Conservation (phyloP, 441 rosid genomes). For the Pelargonium citronellum region DNA sequence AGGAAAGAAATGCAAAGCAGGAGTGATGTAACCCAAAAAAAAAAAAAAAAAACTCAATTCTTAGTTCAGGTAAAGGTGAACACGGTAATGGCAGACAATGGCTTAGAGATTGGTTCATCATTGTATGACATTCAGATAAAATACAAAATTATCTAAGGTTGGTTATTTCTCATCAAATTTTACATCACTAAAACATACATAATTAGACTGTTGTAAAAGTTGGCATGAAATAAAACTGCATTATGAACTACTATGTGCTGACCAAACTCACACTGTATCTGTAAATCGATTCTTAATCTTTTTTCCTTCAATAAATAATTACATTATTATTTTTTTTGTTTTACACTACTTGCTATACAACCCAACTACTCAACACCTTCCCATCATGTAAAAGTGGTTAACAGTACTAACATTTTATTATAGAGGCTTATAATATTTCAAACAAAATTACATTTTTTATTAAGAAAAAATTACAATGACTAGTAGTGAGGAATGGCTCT, state of each 20-base stretch:
- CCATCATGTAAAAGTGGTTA: neutral
- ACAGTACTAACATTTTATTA: neutral
- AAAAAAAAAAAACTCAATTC: neutral
- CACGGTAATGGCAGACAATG: neutral
- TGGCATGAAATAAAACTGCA: neutral
- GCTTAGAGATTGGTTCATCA: neutral
- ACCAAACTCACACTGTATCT: neutral
- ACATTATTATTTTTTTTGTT: neutral
- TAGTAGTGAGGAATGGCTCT: neutral
- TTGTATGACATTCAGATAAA: neutral
- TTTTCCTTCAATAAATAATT: neutral
- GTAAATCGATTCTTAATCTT: neutral
- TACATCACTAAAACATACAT: neutral
- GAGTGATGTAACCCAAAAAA: neutral
- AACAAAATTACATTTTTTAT: constrained; percentile 9
- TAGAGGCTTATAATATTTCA: neutral
- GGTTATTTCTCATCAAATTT: neutral
- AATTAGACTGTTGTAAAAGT: neutral
- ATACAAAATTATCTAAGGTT: neutral
- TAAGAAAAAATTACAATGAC: constrained; percentile 2
- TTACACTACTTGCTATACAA: neutral
- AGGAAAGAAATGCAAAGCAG: neutral
- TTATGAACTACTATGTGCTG: neutral
- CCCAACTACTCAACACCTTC: neutral
- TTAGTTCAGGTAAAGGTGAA: neutral